Evolutionary conservation across 805 yeast genomes (phyloP).

Genomic region (Helenozyma rhizophorensis): DNA sequence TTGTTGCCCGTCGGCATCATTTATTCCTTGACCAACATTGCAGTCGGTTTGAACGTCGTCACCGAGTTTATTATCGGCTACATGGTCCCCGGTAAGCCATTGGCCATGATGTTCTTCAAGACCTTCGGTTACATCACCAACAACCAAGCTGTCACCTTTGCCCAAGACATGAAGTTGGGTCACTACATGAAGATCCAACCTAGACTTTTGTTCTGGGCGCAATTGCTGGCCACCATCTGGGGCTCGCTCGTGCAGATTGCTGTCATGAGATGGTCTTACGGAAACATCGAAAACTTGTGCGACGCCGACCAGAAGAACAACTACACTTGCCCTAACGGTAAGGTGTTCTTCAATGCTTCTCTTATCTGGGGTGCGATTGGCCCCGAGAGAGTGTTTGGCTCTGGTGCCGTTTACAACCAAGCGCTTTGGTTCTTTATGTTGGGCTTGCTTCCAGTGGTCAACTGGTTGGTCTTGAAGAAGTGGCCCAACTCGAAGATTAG

Average conservation of each 20-base stretch:
- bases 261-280: slow-evolving; percentile 40
- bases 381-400: slow-evolving; percentile 18
- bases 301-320: slow-evolving; percentile 20
- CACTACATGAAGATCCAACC: slow-evolving; percentile 42
- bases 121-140: slow-evolving; percentile 46
- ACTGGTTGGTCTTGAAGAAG: slow-evolving; percentile 36
- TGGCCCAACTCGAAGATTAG: slow-evolving; percentile 35
- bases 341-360: slow-evolving; percentile 39
- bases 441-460: slow-evolving; percentile 34
- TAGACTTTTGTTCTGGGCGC: slow-evolving; percentile 38
- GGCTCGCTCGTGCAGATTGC: slow-evolving; percentile 36
- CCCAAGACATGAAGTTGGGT: slow-evolving; percentile 45
- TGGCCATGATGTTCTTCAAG: slow-evolving; percentile 46
- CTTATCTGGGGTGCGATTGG: slow-evolving; percentile 43
- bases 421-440: slow-evolving; percentile 34
- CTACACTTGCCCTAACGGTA: slow-evolving; percentile 41
- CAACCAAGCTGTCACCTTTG: slow-evolving; percentile 45
- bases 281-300: slow-evolving; percentile 34
- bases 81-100: slow-evolving; percentile 45
- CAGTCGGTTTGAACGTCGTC: slow-evolving; percentile 40
- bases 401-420: slow-evolving; percentile 13
- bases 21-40: slow-evolving; percentile 31
- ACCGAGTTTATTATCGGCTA: slow-evolving; percentile 41
- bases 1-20: slow-evolving; percentile 39
- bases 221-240: slow-evolving; percentile 41